Evolutionary conservation across 2,329 filamentous ascomycete species (phyloP).

Genomic region (Aspergillus carbonarius): DNA sequence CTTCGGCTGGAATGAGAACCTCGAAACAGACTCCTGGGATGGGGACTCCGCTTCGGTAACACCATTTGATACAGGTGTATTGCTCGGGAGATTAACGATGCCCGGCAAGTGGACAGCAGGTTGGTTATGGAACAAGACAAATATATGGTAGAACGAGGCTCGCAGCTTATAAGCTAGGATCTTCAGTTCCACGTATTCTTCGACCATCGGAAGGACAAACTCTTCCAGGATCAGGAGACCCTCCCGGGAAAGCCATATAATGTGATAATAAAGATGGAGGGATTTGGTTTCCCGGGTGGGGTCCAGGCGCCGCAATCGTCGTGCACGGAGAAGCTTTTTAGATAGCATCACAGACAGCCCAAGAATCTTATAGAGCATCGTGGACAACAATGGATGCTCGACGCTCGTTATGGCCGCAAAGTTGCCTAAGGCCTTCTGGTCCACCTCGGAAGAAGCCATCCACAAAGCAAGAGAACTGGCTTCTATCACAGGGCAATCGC

Average conservation of each 20-base stretch:
- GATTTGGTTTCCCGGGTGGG: slow-evolving; percentile 74
- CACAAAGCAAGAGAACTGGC: slow-evolving; percentile 38
- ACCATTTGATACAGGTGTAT: slow-evolving; percentile 29
- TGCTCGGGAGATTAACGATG: slow-evolving; percentile 42
- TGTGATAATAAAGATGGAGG: slow-evolving; percentile 81
- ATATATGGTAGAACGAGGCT: slow-evolving; percentile 94
- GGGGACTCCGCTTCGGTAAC: slow-evolving; percentile 26
- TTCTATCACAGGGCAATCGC: slow-evolving; percentile 28
- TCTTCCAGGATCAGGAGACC: slow-evolving; percentile 82
- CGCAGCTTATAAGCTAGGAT: slow-evolving; percentile 88
- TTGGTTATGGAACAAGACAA: slow-evolving; percentile 92
- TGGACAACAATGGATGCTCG: slow-evolving; percentile 72
- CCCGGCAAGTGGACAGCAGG: slow-evolving; percentile 69
- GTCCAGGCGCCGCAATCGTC: slow-evolving; percentile 80
- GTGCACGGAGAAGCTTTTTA: slow-evolving; percentile 76
- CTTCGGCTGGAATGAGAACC: slow-evolving; percentile 21
- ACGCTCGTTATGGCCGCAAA: slow-evolving; percentile 77
- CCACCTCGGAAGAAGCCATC: slow-evolving; percentile 97
- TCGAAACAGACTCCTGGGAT: slow-evolving; percentile 14
- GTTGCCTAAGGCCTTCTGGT: slow-evolving; percentile 93
- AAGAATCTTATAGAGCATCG: slow-evolving; percentile 83
- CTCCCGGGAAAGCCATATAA: slow-evolving; percentile 92
- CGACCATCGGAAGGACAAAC: slow-evolving; percentile 82
- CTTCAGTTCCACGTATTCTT: slow-evolving; percentile 75
- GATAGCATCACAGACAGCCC: slow-evolving; percentile 87